Percentiles rank a stretch among this genome's conserved stretches.
These are phyloP conservation scores for Cucumis melo DNA, from an alignment of 306 rosid species.

Conservation along the genomic window DNA sequence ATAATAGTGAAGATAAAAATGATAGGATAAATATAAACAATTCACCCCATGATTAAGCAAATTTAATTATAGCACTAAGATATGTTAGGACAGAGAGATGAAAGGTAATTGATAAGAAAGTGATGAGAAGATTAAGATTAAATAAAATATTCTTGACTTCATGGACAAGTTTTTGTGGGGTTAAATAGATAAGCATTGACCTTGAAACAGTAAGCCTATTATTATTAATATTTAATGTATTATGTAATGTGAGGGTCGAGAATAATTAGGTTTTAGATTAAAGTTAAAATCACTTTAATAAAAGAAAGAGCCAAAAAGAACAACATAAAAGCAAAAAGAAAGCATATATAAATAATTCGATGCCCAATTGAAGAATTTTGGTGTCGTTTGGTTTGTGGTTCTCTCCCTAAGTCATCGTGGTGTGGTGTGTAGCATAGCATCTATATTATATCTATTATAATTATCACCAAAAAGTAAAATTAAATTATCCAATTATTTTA, in stretches of 20 bases:
- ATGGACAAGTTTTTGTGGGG: constrained; percentile 27
- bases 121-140: not conserved
- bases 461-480: not conserved
- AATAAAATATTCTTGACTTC: constrained; percentile 14
- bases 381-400: not conserved
- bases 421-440: not conserved
- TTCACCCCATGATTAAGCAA: not conserved
- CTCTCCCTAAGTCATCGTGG: not conserved
- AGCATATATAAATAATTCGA: not conserved
- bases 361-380: not conserved
- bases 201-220: constrained; percentile 12
- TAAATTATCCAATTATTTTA: too few species aligned
- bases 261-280: constrained; percentile 21
- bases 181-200: constrained; percentile 37
- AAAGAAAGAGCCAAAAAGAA: not conserved
- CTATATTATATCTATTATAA: not conserved
- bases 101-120: not conserved
- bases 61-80: not conserved
- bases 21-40: not conserved
- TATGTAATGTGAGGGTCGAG: constrained; percentile 11
- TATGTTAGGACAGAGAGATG: not conserved
- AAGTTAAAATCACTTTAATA: not conserved
- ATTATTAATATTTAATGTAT: not conserved
- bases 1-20: too few species aligned
- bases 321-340: constrained; percentile 3